Percentiles rank a stretch among this genome's conserved stretches.
phyloP scores from a whole-genome alignment of 768 basidiomycete species.

The Boletellus emodensis region DNA sequence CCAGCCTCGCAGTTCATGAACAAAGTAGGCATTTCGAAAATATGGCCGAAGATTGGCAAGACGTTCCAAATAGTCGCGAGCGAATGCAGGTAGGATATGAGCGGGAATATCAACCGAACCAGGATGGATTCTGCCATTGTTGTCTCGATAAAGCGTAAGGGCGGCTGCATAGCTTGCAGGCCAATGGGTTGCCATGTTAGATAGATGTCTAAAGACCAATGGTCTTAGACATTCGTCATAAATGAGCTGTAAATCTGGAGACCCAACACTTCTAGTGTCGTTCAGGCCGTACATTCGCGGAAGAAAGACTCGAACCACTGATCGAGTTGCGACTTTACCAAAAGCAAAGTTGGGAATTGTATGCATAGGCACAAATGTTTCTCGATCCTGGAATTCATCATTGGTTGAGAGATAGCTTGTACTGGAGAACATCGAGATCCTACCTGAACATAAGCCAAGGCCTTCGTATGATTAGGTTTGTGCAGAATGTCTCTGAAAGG shows the following conservation, averaged over 20 bases:
- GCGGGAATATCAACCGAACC: background rate
- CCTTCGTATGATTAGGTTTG: background rate
- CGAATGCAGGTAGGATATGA: background rate
- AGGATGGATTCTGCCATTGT: background rate
- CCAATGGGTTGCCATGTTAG: background rate
- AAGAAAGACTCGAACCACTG: background rate
- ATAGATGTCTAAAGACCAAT: background rate
- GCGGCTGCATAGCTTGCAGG: background rate
- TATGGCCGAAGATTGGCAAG: background rate
- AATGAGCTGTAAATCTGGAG: background rate
- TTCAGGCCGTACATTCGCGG: background rate
- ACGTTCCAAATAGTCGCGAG: background rate
- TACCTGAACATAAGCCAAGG: background rate
- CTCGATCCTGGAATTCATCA: background rate
- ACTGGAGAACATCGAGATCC: too few species aligned
- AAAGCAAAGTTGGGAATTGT: background rate
- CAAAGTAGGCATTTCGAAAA: slow-evolving; percentile 9
- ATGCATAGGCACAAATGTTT: background rate
- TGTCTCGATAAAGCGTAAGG: background rate
- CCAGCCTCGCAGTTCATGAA: slow-evolving; percentile 9
- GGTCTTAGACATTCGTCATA: background rate
- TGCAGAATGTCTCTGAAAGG: background rate
- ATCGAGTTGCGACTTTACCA: background rate
- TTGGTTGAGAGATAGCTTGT: too few species aligned
- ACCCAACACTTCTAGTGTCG: background rate